These are phyloP conservation scores for Rhododendron henanense DNA, from an alignment of 148 eudicot genomes.

Conservation along the genomic window DNA sequence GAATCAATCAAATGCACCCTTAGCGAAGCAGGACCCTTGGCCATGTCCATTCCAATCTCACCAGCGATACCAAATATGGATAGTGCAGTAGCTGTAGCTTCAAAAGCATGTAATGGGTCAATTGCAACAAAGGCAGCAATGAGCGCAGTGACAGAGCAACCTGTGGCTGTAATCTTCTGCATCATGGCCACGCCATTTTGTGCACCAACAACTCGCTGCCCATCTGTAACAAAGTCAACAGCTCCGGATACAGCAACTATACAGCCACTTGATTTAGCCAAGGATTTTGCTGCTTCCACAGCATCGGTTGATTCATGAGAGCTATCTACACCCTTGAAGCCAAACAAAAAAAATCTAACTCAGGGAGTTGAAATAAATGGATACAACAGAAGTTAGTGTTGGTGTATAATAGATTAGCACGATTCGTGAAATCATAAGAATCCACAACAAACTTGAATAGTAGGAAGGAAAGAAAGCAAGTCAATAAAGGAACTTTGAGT, in stretches of 20 bases:
- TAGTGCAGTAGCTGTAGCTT: constrained; percentile 76
- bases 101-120: constrained; percentile 54
- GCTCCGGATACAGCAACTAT: constrained; percentile 86
- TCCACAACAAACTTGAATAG: background rate
- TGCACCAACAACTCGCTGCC: constrained; percentile 50
- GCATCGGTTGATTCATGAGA: constrained; percentile 68
- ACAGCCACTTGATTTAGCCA: constrained; percentile 53
- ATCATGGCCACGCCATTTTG: constrained; percentile 75
- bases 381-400: background rate
- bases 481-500: background rate
- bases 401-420: background rate
- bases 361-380: background rate
- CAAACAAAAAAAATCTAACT: background rate
- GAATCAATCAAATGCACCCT: constrained; percentile 72
- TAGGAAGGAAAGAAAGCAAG: background rate
- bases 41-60: constrained; percentile 62
- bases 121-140: constrained; percentile 81
- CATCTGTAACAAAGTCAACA: constrained; percentile 75
- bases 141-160: constrained; percentile 83
- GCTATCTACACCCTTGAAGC: constrained; percentile 71
- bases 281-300: constrained; percentile 72
- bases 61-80: constrained; percentile 74
- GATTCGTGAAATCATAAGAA: background rate
- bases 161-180: constrained; percentile 81
- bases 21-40: constrained; percentile 84